These are phyloP conservation scores for Septoria petroselini DNA, from an alignment of 2,329 filamentous ascomycete genomes.

Conservation along the genomic window DNA sequence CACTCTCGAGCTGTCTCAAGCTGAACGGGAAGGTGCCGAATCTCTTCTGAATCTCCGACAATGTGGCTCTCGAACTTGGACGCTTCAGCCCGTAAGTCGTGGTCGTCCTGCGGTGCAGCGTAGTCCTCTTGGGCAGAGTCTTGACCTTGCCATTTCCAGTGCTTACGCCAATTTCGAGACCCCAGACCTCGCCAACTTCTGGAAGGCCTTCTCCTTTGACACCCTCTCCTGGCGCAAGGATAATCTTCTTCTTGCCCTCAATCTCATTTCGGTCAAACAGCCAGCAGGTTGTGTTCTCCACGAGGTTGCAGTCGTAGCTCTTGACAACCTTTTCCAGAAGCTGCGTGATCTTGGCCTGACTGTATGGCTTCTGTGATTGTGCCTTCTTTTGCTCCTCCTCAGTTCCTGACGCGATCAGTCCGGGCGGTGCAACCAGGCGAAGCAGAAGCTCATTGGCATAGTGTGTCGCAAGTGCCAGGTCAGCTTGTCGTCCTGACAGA, in stretches of 20 bases:
- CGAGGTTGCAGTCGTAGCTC: slow-evolving; percentile 83
- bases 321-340: slow-evolving; percentile 90
- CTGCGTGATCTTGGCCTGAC: slow-evolving; percentile 80
- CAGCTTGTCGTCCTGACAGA: slow-evolving; percentile 70
- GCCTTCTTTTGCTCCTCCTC: slow-evolving; percentile 95
- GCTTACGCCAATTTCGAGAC: slow-evolving; percentile 92
- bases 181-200: slow-evolving; percentile 92
- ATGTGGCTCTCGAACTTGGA: slow-evolving; percentile 83
- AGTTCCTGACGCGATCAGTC: slow-evolving; percentile 73
- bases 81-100: slow-evolving; percentile 93
- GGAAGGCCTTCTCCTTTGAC: slow-evolving; percentile 86
- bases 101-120: slow-evolving; percentile 86
- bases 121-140: slow-evolving; percentile 79
- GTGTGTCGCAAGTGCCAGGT: slow-evolving; percentile 85
- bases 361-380: slow-evolving; percentile 72
- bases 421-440: slow-evolving; percentile 86
- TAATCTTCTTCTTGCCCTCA: slow-evolving; percentile 97
- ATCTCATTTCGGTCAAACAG: slow-evolving; percentile 96
- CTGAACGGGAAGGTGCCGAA: slow-evolving; percentile 98
- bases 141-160: slow-evolving; percentile 93
- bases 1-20: slow-evolving; percentile 92
- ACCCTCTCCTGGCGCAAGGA: slow-evolving; percentile 79
- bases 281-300: slow-evolving; percentile 98
- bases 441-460: slow-evolving; percentile 95
- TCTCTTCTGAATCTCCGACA: slow-evolving; percentile 95